Base-by-base conservation (phyloP, 129 eudicot genomes). In the Erigeron canadensis region DNA sequence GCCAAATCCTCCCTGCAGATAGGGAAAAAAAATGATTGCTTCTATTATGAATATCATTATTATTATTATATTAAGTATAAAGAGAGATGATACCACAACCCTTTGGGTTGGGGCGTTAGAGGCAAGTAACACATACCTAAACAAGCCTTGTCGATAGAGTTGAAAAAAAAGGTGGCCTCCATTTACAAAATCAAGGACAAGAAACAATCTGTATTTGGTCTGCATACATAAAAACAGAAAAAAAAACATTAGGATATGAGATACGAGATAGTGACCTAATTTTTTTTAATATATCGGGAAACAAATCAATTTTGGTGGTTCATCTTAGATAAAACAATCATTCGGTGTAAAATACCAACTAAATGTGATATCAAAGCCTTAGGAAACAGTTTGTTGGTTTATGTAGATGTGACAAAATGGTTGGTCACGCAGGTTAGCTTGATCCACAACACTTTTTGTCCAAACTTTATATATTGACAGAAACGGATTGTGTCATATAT, bases 111-210 rank as follows among this genome's bases (percentile, higher is more conserved):
- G 61, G 12, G 42, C 43, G 28, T 40, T 39, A 51, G 48, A 63
- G 70, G 51, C 12, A n/a, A n/a, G n/a, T n/a, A n/a, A 55, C 37
- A 55, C 78, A n/a, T 72, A 87, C 96, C 96, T 87, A 86, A 90
- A 90, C 42, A 90, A 79, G 60, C 97, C 97, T 58, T 90, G 97
- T 34, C 81, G 79, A 71, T 87, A 83, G 18, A 90, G 95, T 72
- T 85, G 97, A 77, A 90, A 90, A 81, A 87, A 90, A 54, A 90
- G 95, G 59, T 90, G 97, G 15, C 97, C 97, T 21, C 97, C 97
- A 59, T 90, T 90, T 11, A 90, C 79, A 75, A 90, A 90, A 53
- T 90, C 95, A 53, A 90, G 87, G 79, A 90, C 89, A 71, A 90
- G 95, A 70, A 83, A 90, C 48, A 87, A 81, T 63, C 89, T 81